A percentile compares a stretch with the other conserved stretches of the same genome.
phyloP scores from a whole-genome alignment of 2,329 filamentous ascomycete genomes.

The Ascochyta clinopodiicola region DNA sequence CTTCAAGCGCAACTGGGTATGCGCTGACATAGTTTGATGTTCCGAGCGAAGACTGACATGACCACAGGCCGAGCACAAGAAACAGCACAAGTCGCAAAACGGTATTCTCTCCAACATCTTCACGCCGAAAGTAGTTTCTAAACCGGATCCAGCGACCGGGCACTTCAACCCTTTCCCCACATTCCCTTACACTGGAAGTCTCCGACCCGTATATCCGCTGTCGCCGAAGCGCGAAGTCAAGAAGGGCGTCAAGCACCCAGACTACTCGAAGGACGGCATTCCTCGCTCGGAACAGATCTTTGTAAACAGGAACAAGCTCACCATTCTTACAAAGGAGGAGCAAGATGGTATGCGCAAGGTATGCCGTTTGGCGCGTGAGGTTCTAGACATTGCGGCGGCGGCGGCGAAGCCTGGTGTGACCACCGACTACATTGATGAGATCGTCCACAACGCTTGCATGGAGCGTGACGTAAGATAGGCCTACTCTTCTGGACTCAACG shows the following conservation, averaged over 20 bases:
- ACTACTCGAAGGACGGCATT: slow-evolving; percentile 87
- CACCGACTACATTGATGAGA: slow-evolving; percentile 91
- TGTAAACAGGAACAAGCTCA: slow-evolving; percentile 78
- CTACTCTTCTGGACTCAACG: neutral
- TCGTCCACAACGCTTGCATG: slow-evolving; percentile 93
- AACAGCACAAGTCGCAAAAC: slow-evolving; percentile 80
- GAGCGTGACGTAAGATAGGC: slow-evolving; percentile 78
- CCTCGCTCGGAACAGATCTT: slow-evolving; percentile 69
- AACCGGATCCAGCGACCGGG: slow-evolving; percentile 89
- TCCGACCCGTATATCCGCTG: slow-evolving; percentile 79
- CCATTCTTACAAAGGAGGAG: slow-evolving; percentile 78
- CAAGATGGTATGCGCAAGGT: slow-evolving; percentile 93
- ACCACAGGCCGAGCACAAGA: slow-evolving; percentile 78
- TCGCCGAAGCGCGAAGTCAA: slow-evolving; percentile 64
- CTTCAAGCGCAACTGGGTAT: slow-evolving; percentile 98
- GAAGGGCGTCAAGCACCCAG: slow-evolving; percentile 79
- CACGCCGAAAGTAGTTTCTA: slow-evolving; percentile 82
- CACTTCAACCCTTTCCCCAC: slow-evolving; percentile 91
- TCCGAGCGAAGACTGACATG: slow-evolving; percentile 29
- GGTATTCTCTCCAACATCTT: slow-evolving; percentile 75
- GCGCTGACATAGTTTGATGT: slow-evolving; percentile 26
- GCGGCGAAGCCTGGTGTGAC: slow-evolving; percentile 89
- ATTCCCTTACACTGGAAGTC: slow-evolving; percentile 78
- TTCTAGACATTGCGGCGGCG: slow-evolving; percentile 87
- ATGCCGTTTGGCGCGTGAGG: slow-evolving; percentile 84